Conservation (phyloP, 148 eudicot species). For the Spergularia marina region DNA sequence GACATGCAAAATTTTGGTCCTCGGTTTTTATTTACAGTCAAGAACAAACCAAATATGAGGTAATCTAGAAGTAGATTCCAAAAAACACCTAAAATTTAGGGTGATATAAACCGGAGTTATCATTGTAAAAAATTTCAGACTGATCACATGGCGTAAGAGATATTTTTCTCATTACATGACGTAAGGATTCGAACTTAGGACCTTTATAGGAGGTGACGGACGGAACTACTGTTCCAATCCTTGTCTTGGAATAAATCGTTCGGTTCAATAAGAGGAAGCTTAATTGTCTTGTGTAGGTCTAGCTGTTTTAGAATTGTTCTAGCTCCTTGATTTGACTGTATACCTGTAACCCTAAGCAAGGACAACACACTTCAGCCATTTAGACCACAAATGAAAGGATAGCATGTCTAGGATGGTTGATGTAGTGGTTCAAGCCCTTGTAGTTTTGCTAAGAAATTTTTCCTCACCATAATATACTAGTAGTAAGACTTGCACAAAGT, state of each 20-base stretch:
- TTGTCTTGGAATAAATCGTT: too few species aligned
- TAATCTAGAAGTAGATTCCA: not conserved
- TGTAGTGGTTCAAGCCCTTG: conserved; percentile 22
- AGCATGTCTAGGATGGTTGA: not conserved
- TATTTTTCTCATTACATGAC: too few species aligned
- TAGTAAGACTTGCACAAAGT: conserved; percentile 2
- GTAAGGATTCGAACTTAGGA: too few species aligned
- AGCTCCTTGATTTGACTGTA: conserved; percentile 10
- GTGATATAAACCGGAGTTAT: not conserved
- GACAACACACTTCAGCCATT: not conserved
- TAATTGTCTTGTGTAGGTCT: conserved; percentile 7
- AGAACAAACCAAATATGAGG: not conserved
- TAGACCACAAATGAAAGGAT: not conserved
- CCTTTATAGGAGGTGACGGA: too few species aligned
- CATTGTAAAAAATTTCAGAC: too few species aligned
- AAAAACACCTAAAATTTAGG: not conserved
- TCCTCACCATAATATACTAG: conserved; percentile 23
- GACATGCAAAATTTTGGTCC: not conserved
- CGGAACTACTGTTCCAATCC: too few species aligned
- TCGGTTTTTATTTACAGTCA: not conserved
- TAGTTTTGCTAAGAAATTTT: conserved; percentile 17
- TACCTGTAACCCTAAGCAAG: not conserved
- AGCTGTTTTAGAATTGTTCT: not conserved
- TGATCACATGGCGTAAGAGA: too few species aligned
- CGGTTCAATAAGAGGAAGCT: too few species aligned